Base-by-base conservation (phyloP, 129 eudicot species). In the Flaveria linearis region DNA sequence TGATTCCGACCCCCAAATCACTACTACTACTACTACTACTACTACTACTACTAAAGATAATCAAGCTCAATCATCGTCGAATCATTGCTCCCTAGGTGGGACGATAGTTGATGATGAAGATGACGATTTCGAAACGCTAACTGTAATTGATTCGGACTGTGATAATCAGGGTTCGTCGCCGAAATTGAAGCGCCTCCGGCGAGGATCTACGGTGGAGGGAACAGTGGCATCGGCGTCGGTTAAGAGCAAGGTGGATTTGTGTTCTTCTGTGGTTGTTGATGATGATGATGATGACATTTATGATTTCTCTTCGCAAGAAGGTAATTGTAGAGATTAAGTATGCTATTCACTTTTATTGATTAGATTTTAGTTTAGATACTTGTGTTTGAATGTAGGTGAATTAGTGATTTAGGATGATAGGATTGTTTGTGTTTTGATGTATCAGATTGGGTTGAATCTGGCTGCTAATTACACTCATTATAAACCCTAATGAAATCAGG, bases 201-300 rank as follows among this genome's bases (percentile, higher is more conserved):
- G 91, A 53, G 96, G 92, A 20, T 60, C 78, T 64, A 7, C 72
- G 12, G 65, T 30, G 2, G 56, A 50, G 33, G 58, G 56, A 20
- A 49, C 7, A 5, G 41, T 36, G 41, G 41, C 41, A 36, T 36
- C 41, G 41, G 41, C 41, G 41, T 36, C 46, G 14, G 58, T n/a
- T n/a, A 53, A 72, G 57, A 74, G 49, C 9, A 78, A 71, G 46
- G 71, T 4, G 39, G 67, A 68, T 71, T 60, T 80, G 16, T 18
- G 7, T 23, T 85, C 51, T 47, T 2, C 53, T n/a, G 73, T 84
- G 71, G 64, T 70, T 64, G 82, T 79, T 74, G 80, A 73, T 49
- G 96, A 90, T 43, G 80, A 69, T 43, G 95, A 88, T 18, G 96
- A 90, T 74, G 96, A 92, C 13, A 93, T 93, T 65, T 95, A 88